phyloP scores from a whole-genome alignment of 2,329 filamentous ascomycete species.

The Alternaria angustiovoidea region DNA sequence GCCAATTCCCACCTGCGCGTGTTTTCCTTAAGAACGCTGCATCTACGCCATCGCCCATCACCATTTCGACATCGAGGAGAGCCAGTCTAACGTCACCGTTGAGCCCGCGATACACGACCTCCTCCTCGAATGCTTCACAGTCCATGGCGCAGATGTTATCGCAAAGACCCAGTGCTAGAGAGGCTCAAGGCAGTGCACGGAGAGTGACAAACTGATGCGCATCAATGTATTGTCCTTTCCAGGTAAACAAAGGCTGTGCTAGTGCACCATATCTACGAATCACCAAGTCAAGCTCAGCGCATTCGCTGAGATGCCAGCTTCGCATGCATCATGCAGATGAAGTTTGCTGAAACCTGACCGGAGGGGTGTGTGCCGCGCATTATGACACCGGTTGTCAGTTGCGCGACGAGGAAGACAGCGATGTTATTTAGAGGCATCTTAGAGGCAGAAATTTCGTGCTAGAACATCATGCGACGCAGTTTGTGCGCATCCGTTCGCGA shows the following conservation, averaged over 20 bases:
- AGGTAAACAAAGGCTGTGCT: not conserved
- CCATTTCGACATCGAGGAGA: constrained; percentile 10
- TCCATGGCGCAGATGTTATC: constrained; percentile 35
- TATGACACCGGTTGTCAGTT: not conserved
- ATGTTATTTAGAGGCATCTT: not conserved
- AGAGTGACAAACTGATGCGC: constrained; percentile 10
- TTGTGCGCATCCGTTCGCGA: not conserved
- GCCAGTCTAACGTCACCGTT: constrained; percentile 19
- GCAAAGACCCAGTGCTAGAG: constrained; percentile 30
- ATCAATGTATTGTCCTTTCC: not conserved
- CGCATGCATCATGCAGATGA: not conserved
- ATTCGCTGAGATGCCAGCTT: not conserved
- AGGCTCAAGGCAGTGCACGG: not conserved
- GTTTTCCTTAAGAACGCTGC: constrained; percentile 39
- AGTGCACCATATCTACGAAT: not conserved
- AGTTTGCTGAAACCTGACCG: not conserved
- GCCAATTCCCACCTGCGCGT: constrained; percentile 44
- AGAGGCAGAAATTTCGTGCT: not conserved
- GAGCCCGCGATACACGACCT: constrained; percentile 27
- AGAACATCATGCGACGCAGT: not conserved
- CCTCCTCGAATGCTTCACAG: constrained; percentile 33
- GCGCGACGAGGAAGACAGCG: not conserved
- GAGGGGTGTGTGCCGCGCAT: not conserved
- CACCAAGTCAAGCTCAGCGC: not conserved
- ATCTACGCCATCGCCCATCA: constrained; percentile 14